Evolutionary conservation across 2,329 filamentous ascomycete genomes (phyloP), one percentile per base, ranked within the genome.

Genomic region (Neophaeococcomyces aloes): DNA sequence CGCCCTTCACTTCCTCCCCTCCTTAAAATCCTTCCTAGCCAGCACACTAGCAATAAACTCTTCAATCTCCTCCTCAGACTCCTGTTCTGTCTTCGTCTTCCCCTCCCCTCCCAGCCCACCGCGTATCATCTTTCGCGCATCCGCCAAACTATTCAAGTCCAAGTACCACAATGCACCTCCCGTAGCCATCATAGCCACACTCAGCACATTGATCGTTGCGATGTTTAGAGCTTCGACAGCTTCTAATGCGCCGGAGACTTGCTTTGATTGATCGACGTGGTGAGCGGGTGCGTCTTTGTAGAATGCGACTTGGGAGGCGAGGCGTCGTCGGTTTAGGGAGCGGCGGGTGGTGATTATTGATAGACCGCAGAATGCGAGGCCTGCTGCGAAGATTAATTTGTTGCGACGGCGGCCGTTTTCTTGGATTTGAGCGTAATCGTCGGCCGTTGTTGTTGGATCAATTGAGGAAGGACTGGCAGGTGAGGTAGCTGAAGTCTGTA

Each of bases 171-270:
- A 69, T 8, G 80, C 62, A 0, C 82, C 86, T 3, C 89, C 91
- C 0, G 76, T 72, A 7, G 74, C 65, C 72, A 93, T 78, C 61
- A 94, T 78, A 1, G 74, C 80, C 38, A 91, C 75, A 54, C 80
- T 83, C 25, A 79, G 57, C 10, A 91, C 85, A 56, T 94, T 94
- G 54, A 95, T 72, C 0, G 88, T 94, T 0, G 89, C 91, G 29
- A 95, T 69, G 38, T 81, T 83, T 17, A 98, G 69, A 0, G 89
- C 89, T 63, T 94, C 83, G 27, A 83, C 65, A 1, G 89, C 89
- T 50, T 95, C 81, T 30, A 83, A 60, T 1, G 77, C 72, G 6
- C 79, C 79, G 56, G 81, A 81, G 21, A 77, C 71, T 34, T 62
- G 59, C 4, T 40, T 45, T 3, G 64, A 59, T 6, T 56, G 54